Conservation (phyloP, 2,329 filamentous ascomycete genomes). For the Lecanicillium sp. region DNA sequence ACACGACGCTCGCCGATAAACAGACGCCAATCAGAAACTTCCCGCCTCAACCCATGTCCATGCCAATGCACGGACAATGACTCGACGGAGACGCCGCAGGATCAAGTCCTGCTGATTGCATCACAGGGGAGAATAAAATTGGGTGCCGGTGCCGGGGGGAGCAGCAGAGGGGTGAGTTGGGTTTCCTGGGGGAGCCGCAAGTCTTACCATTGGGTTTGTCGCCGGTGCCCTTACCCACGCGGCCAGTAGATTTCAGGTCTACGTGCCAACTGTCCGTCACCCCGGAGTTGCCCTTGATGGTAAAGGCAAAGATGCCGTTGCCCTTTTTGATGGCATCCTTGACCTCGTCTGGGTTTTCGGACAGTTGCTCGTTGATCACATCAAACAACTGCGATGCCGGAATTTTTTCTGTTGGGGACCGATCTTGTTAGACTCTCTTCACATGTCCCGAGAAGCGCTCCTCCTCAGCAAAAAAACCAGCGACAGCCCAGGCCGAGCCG, state of each 20-base stretch:
- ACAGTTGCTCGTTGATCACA: constrained; percentile 63
- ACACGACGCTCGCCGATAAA: no score
- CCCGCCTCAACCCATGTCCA: no score
- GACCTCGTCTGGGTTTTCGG: constrained; percentile 58
- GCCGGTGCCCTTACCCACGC: constrained; percentile 66
- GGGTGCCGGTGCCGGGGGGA: not conserved
- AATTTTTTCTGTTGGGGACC: constrained; percentile 54
- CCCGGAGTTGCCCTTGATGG: constrained; percentile 73
- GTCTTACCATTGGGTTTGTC: constrained; percentile 71
- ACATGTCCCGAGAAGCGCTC: not conserved
- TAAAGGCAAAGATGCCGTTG: constrained; percentile 76
- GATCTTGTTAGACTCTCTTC: not conserved
- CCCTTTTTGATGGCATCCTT: constrained; percentile 78
- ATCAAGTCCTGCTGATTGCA: no score
- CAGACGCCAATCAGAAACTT: no score
- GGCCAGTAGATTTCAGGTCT: constrained; percentile 78
- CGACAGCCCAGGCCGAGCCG: not conserved
- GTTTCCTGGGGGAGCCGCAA: not conserved
- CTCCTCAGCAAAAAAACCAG: not conserved
- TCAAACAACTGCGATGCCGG: constrained; percentile 83
- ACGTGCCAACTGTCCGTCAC: constrained; percentile 78
- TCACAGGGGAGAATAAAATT: no score
- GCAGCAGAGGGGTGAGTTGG: no score
- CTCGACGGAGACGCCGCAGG: no score
- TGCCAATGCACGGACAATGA: no score